Evolutionary conservation across 1,284 basidiomycete genomes (phyloP), one percentile per base, ranked within the genome.

Genomic region (Lentinula novae-zelandiae): DNA sequence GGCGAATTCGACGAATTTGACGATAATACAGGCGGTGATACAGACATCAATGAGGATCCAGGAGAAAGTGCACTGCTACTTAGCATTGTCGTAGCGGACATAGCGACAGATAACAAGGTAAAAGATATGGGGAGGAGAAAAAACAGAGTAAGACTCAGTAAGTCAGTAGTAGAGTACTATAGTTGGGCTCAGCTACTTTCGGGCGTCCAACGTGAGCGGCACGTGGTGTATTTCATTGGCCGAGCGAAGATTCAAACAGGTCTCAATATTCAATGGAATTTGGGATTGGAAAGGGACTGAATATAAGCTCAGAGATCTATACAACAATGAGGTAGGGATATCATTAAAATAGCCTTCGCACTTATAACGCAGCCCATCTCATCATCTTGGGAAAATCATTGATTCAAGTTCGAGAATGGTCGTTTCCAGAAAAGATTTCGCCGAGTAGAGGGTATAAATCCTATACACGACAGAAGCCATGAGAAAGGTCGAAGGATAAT

Each of bases 351-450:
- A 27, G 27, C 27, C 3, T 27, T 27, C 27, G 27, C 27, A 27
- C 27, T 27, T 27, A 27, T 27, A 27, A 27, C 27, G 3, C 27
- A 27, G 27, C 27, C 27, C 27, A 27, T 27, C 2, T 27, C 27
- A 27, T 27, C 27, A 27, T 27, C 27, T 3, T 27, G 9, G 9
- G 44, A 22, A 9, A 20, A 20, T 46, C 9, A 46, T 46, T 46
- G 15, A 40, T 40, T 3, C 39, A 42, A 53, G 33, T 20, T 42
- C 15, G 17, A 33, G 42, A 27, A 13, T 31, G 46, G 12, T 33
- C 38, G 20, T 38, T 52, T 42, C 48, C 50, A 51, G 31, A 58
- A 52, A n/a, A 58, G 48, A 42, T 40, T 58, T 40, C 51, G 57
- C 51, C 49, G 49, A 34, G 33, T 44, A 42, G 57, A 53, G 40